Evolutionary conservation across 2,329 filamentous ascomycete species (phyloP).

Genomic region (Myriosclerotinia duriaeana): DNA sequence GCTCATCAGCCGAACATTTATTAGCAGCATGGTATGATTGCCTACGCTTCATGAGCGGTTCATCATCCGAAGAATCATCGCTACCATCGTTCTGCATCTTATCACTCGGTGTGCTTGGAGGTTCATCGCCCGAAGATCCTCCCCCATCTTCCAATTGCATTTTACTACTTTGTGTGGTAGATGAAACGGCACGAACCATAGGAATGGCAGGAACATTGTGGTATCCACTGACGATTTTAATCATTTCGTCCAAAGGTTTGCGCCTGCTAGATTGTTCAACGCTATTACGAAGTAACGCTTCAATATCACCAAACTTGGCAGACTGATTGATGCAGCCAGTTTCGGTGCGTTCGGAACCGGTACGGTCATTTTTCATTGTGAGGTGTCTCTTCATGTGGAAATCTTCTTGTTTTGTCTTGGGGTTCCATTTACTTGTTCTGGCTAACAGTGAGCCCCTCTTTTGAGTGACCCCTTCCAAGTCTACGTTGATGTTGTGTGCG

Average conservation of each 20-base stretch:
- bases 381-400: not conserved
- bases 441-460: not conserved
- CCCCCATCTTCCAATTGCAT: not conserved
- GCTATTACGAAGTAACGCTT: not conserved
- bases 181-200: not conserved
- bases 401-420: not conserved
- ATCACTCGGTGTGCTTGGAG: not conserved
- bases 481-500: constrained; percentile 19
- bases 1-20: not conserved
- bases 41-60: not conserved
- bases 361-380: not conserved
- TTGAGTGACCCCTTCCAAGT: constrained; percentile 4
- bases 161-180: not conserved
- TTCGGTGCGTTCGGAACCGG: not conserved
- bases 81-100: not conserved
- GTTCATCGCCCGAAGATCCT: not conserved
- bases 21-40: not conserved
- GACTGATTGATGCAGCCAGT: constrained; percentile 10
- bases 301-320: constrained; percentile 15
- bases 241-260: not conserved
- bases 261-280: not conserved
- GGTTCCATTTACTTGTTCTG: constrained; percentile 13
- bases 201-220: not conserved
- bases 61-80: not conserved
- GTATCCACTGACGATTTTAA: not conserved